These are phyloP conservation scores for Brassica balearica DNA, from an alignment of 441 rosid genomes.

Conservation along the genomic window DNA sequence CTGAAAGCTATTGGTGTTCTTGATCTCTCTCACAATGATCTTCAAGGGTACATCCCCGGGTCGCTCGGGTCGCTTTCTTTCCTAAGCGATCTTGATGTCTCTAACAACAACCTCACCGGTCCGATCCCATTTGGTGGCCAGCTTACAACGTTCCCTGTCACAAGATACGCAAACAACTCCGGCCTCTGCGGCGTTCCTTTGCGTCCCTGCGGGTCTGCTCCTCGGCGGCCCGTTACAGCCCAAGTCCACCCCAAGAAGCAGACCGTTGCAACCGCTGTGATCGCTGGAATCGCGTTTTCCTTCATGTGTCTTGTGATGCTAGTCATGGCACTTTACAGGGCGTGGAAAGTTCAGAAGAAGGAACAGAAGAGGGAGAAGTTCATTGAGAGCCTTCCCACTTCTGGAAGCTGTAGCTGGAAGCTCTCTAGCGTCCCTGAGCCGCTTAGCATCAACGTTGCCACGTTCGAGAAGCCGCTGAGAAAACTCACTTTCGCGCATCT, in stretches of 20 bases:
- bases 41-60: constrained; percentile 73
- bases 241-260: constrained; percentile 46
- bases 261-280: constrained; percentile 57
- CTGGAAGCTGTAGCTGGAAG: constrained; percentile 86
- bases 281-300: constrained; percentile 65
- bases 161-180: constrained; percentile 81
- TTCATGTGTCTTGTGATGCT: constrained; percentile 63
- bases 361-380: constrained; percentile 74
- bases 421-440: constrained; percentile 82
- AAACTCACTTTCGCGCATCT: constrained; percentile 83
- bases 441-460: constrained; percentile 80
- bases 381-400: constrained; percentile 85
- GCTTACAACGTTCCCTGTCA: constrained; percentile 76
- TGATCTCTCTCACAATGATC: constrained; percentile 76
- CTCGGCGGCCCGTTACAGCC: constrained; percentile 34
- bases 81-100: constrained; percentile 87
- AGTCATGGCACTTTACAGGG: constrained; percentile 60
- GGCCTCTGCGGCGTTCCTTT: constrained; percentile 91
- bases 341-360: constrained; percentile 53
- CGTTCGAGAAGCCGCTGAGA: constrained; percentile 84
- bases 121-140: constrained; percentile 83
- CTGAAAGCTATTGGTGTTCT: constrained; percentile 77
- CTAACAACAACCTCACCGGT: constrained; percentile 82
- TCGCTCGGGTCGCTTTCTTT: constrained; percentile 72
- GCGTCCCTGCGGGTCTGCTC: constrained; percentile 59